These are phyloP conservation scores for Aspergillus homomorphus DNA, from an alignment of 495 filamentous ascomycete genomes.

Conservation along the genomic window DNA sequence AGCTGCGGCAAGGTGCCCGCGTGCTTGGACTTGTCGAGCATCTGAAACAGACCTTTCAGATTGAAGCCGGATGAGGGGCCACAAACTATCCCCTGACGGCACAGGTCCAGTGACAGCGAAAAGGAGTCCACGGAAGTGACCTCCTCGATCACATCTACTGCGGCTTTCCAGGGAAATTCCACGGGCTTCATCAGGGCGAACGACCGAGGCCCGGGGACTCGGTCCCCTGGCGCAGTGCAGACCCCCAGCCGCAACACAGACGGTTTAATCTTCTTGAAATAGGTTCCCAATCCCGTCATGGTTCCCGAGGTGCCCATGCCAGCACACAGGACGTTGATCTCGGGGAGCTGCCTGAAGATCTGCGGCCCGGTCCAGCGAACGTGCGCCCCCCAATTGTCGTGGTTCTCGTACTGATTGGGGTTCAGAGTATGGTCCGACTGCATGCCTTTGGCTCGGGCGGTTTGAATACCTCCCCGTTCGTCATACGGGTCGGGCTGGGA, in stretches of 20 bases:
- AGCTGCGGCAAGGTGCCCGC: constrained; percentile 42
- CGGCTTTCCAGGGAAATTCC: constrained; percentile 56
- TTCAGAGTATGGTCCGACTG: constrained; percentile 44
- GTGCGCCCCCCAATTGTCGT: constrained; percentile 59
- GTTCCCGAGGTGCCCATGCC: constrained; percentile 56
- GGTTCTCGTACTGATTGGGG: constrained; percentile 59
- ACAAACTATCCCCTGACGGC: constrained; percentile 55
- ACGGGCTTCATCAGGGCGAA: constrained; percentile 50
- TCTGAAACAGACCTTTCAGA: constrained; percentile 52
- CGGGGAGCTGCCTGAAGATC: constrained; percentile 54
- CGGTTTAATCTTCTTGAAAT: constrained; percentile 52
- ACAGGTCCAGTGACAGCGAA: constrained; percentile 51
- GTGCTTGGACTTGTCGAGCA: constrained; percentile 46
- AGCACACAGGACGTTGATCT: constrained; percentile 56
- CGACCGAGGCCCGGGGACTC: constrained; percentile 55
- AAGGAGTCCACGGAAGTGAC: constrained; percentile 54
- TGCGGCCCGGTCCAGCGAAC: constrained; percentile 59
- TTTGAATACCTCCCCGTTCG: constrained; percentile 51
- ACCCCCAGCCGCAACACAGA: constrained; percentile 51
- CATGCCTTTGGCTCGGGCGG: constrained; percentile 37
- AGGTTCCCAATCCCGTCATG: constrained; percentile 53
- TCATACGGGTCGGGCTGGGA: constrained; percentile 57
- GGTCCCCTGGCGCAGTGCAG: constrained; percentile 54
- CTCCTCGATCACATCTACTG: constrained; percentile 52
- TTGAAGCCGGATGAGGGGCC: constrained; percentile 61